Base-by-base conservation (phyloP, 805 yeast species). In the Hanseniaspora clermontiae region DNA sequence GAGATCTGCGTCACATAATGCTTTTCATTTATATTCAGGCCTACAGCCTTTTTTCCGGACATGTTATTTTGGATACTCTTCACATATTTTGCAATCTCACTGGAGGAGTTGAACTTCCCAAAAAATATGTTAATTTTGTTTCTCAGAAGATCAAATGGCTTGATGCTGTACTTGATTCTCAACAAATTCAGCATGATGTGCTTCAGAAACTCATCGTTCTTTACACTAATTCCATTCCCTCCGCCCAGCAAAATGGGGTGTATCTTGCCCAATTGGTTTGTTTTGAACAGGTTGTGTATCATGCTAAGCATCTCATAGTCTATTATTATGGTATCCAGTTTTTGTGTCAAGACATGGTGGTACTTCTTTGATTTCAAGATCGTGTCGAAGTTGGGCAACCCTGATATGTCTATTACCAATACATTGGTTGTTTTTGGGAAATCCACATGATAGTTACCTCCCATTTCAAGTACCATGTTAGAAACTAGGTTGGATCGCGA, bases 1-100 rank as follows among this genome's bases (percentile, higher is more conserved):
- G 59, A 7, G 63, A 53, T n/a, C 38, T 53, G 57, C 2, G 57
- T 53, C 31, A 53, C 49, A 34, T 53, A 53, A 11, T 49, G 49
- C 9, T 39, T 53, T 39, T 45, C 57, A 36, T 53, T 45, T 10
- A 53, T 53, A 15, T 53, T 49, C 27, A 53, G 8, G 15, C 19
- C 20, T 31, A 24, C 11, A 15, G 43, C 42, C 15, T 38, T 46
- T 37, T 32, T 39, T 2, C 36, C 51, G 3, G 57, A 46, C 19
- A 53, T 53, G n/a, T 53, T 45, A 5, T 45, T 14, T 39, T 53
- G 46, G 15, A 53, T 53, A 1, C 6, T 38, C 11, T 39, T 39
- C 8, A 53, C 40, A 19, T 31, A 15, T 5, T 19, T 31, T 17
- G 10, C 10, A 9, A 53, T 46, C 14, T 53, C 51, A 5, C 24